phyloP scores from a whole-genome alignment of 2,329 filamentous ascomycete species.

The Teratosphaeria destructans region DNA sequence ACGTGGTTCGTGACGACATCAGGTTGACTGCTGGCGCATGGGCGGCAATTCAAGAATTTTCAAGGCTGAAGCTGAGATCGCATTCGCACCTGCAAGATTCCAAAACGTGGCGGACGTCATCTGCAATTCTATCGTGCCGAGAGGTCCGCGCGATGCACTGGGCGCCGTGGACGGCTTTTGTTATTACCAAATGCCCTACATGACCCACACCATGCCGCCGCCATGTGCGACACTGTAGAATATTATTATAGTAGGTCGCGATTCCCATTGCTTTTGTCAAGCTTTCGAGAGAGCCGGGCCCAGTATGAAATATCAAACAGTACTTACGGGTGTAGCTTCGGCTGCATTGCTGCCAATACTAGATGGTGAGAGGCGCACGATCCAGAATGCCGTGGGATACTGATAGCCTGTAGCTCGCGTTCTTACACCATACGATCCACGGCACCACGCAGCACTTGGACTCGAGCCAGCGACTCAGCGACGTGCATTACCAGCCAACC shows the following conservation, averaged over 20 bases:
- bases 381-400: background rate
- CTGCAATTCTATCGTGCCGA: background rate
- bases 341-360: background rate
- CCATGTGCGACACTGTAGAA: background rate
- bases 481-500: constrained; percentile 37
- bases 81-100: background rate
- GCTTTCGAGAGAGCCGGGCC: background rate
- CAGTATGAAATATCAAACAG: constrained; percentile 2
- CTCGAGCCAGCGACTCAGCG: background rate
- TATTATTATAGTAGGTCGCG: background rate
- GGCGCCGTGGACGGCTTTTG: background rate
- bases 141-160: background rate
- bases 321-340: constrained; percentile 1
- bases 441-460: background rate
- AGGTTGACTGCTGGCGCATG: no score
- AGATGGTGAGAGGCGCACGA: background rate
- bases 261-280: background rate
- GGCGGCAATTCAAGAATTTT: background rate
- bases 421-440: background rate
- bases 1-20: no score
- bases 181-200: background rate
- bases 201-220: background rate
- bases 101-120: background rate
- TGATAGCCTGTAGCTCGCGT: constrained; percentile 1
- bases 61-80: background rate